Evolutionary conservation across 1,284 basidiomycete species (phyloP), one percentile per base, ranked within the genome.

Genomic region (Pascua guehoae): DNA sequence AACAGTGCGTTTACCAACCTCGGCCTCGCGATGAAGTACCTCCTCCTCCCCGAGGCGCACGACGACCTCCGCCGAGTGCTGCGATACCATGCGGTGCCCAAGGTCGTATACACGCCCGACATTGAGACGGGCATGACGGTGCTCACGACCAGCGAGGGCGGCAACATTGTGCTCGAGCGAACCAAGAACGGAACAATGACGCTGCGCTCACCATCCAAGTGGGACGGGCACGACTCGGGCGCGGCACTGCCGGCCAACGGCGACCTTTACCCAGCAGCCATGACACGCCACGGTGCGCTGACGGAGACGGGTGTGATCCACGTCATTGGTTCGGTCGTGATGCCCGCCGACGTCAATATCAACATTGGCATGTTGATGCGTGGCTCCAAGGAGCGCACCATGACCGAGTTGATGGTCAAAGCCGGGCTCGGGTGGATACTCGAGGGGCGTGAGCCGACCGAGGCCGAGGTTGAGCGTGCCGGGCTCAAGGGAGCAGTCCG

Each of bases 221-320:
- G 72, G 72, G 58, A 64, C 12, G 68, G 65, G 1, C 63, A 71
- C 51, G 71, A 74, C 56, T 71, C 71, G 8, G 66, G 68, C 8
- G 41, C 82, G 91, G 53, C 56, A 0, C 54, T 74, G 0, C 72
- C 72, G 1, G 57, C 68, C 42, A 78, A 76, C 56, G 74, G 73
- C 42, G 74, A 76, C 49, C 61, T 70, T 11, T 58, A 65, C 14
- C 65, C 67, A 1, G 69, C 71, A 2, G 53, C 54, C 37, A 60
- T 82, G 44, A 65, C 72, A 16, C 68, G 73, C 24, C 62, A 62
- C 2, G 85, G 98, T 71, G 79, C 85, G 2, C 60, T 76, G 43
- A 95, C 94, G 0, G 81, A 85, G 62, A 97, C 94, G 2, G 95
- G 96, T 12, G 91, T 89, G 17, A 83, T 98, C 47, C 95, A 98